Conservation (phyloP, 352 stramenopile genomes). For the Phytophthora syringae region DNA sequence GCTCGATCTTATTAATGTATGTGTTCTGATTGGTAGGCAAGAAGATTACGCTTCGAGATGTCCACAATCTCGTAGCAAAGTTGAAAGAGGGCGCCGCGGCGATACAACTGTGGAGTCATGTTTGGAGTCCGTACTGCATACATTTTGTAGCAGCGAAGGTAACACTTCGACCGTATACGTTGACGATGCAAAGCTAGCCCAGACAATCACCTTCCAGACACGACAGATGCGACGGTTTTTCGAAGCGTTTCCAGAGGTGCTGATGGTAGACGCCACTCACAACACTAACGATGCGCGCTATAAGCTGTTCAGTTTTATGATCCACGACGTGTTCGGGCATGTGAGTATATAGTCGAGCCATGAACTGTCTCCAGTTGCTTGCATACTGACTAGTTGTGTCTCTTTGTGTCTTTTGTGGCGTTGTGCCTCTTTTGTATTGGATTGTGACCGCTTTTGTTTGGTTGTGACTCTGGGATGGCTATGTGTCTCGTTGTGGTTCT, state of each 20-base stretch:
- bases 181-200: not conserved
- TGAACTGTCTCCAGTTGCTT: too few relatives aligned
- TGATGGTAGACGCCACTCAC: conserved; percentile 4
- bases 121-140: too few relatives aligned
- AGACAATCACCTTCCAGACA: conserved; percentile 11
- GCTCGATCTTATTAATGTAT: too few relatives aligned
- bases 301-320: too few relatives aligned
- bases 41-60: not conserved
- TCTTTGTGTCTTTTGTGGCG: not conserved
- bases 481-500: not conserved
- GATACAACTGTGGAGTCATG: too few relatives aligned
- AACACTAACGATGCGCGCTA: not conserved
- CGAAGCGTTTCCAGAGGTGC: conserved; percentile 2
- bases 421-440: not conserved
- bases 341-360: too few relatives aligned
- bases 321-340: too few relatives aligned
- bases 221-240: conserved; percentile 6
- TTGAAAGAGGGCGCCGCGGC: too few relatives aligned
- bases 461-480: too few relatives aligned
- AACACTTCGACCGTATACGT: conserved; percentile 9
- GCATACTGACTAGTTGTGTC: too few relatives aligned
- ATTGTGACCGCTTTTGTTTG: too few relatives aligned
- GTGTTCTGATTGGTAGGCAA: not conserved
- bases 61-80: too few relatives aligned
- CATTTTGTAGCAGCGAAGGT: not conserved